Conservation (phyloP, 2,329 filamentous ascomycete genomes). For the Cercospora sp. region DNA sequence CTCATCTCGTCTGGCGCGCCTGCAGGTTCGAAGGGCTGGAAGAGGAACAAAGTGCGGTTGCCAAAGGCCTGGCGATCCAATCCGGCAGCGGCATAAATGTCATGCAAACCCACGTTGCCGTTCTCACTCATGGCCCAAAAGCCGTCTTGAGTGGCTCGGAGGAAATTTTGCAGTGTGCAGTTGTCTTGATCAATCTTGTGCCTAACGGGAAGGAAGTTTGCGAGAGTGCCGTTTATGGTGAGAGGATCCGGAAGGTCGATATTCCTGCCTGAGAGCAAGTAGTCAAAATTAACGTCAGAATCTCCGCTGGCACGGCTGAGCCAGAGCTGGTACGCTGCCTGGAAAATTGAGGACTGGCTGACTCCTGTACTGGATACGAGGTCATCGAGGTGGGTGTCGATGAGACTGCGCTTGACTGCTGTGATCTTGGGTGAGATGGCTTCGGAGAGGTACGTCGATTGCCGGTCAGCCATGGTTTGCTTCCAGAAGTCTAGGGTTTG, state of each 20-base stretch:
- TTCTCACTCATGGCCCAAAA: background rate
- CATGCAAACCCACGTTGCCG: background rate
- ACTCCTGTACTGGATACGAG: background rate
- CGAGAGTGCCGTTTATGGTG: background rate
- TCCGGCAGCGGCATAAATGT: background rate
- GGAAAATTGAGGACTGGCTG: slow-evolving; percentile 1
- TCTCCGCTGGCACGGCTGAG: background rate
- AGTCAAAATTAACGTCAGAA: background rate
- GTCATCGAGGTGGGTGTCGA: background rate
- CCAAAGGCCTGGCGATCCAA: background rate
- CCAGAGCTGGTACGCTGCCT: slow-evolving; percentile 6
- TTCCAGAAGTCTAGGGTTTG: background rate
- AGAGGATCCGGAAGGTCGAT: background rate
- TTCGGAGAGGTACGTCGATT: background rate
- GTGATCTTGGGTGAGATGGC: background rate
- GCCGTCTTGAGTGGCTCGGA: background rate
- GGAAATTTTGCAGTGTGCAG: background rate
- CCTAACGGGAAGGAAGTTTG: background rate
- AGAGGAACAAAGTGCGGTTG: slow-evolving; percentile 5
- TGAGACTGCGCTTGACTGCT: background rate
- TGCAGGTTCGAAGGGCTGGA: slow-evolving; percentile 1
- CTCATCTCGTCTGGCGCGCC: slow-evolving; percentile 2
- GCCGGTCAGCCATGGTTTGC: background rate
- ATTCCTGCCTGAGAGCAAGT: background rate
- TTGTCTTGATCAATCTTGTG: background rate